phyloP scores from a whole-genome alignment of 176 grass and related monocot species.

The Avena atlantica region DNA sequence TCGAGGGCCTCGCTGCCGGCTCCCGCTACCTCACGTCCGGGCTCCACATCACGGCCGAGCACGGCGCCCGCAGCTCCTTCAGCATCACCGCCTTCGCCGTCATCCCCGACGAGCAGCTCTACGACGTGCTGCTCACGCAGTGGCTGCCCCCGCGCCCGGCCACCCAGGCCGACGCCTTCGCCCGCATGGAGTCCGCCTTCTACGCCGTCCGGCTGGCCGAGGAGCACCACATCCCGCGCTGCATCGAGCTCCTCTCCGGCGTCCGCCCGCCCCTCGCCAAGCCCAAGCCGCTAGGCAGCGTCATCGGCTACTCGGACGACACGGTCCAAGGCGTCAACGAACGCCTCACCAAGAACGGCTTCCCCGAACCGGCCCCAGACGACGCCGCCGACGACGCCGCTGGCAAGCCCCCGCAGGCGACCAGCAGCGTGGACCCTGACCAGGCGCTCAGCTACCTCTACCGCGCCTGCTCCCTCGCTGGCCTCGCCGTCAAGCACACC shows the following conservation, averaged over 20 bases:
- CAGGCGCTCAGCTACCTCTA: conserved; percentile 1
- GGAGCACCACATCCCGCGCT: conserved; percentile 6
- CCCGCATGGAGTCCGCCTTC: conserved; percentile 1
- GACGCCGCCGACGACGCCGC: too few relatives aligned
- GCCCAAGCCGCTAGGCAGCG: background rate
- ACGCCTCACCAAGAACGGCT: background rate
- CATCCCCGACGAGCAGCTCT: conserved; percentile 1
- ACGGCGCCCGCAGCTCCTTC: background rate
- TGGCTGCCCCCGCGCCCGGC: background rate
- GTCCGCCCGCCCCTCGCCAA: background rate
- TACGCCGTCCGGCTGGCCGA: background rate
- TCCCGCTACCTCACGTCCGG: background rate
- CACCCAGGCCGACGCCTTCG: background rate
- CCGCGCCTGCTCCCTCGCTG: background rate
- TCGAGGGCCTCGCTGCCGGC: background rate
- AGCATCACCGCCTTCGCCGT: background rate
- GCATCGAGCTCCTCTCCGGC: conserved; percentile 1
- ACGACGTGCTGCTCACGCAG: background rate
- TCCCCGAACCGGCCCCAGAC: background rate
- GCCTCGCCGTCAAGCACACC: background rate
- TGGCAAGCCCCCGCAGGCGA: background rate
- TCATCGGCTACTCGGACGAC: background rate
- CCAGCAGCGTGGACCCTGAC: background rate
- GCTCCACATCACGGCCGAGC: background rate
- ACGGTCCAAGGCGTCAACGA: background rate